These are phyloP conservation scores for Podila epicladia DNA, from an alignment of 192 early-diverging fungal species.

Conservation along the genomic window DNA sequence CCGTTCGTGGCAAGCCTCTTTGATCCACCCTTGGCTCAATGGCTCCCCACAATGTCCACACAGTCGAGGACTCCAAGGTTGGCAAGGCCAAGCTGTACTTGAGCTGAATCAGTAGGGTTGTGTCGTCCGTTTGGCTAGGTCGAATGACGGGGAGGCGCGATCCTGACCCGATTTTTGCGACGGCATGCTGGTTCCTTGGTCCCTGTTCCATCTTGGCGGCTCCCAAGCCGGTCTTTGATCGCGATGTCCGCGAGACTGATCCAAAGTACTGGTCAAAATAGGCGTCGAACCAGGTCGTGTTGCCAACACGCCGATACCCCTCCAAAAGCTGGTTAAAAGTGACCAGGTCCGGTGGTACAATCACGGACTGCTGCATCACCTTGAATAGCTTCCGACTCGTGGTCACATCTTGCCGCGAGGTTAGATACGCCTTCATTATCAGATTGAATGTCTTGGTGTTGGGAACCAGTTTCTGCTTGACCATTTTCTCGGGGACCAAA, in stretches of 20 bases:
- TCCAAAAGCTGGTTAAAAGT: constrained; percentile 45
- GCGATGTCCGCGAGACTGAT: neutral
- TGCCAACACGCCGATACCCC: constrained; percentile 37
- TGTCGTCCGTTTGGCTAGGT: constrained; percentile 21
- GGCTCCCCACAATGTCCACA: constrained; percentile 32
- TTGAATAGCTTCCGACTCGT: constrained; percentile 29
- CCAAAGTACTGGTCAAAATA: constrained; percentile 47
- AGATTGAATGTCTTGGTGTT: constrained; percentile 50
- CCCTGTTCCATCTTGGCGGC: neutral
- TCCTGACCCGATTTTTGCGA: neutral
- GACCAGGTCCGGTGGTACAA: constrained; percentile 28
- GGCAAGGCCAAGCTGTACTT: constrained; percentile 27
- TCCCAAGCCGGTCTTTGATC: neutral
- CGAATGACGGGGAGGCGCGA: neutral
- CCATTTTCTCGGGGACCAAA: constrained; percentile 37
- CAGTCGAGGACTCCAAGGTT: constrained; percentile 11
- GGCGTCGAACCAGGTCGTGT: constrained; percentile 32
- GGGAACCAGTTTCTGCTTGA: constrained; percentile 40
- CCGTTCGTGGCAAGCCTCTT: neutral
- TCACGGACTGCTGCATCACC: constrained; percentile 24
- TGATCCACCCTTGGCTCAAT: constrained; percentile 2
- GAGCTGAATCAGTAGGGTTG: constrained; percentile 37
- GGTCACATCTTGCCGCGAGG: constrained; percentile 7
- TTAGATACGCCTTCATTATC: constrained; percentile 45
- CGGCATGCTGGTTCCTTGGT: neutral